Base-by-base conservation (phyloP, 1,284 basidiomycete genomes). In the Porogramme epimiltina region DNA sequence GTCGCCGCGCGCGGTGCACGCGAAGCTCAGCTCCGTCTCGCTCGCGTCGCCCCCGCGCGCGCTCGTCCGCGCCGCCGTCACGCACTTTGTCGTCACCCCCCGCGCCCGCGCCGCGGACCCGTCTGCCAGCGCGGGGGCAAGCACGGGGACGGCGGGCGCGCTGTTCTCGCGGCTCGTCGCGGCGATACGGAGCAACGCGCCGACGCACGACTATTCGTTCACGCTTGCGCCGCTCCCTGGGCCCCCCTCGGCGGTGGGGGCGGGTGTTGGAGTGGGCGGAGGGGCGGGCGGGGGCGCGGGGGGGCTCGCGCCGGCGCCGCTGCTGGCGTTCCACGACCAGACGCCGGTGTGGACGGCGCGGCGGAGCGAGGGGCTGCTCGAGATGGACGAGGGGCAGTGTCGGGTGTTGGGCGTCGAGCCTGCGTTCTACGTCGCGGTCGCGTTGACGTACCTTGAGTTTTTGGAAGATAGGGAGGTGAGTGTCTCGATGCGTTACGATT, bases 371-470 rank as follows among this genome's bases (percentile, higher is more conserved):
- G 89, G 89, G 1, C 48, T 82, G 24, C 65, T 91, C 24, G 85
- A 87, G 64, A 69, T 91, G 25, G 79, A 89, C 44, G 70, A 72
- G 48, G 70, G 70, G 3, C 79, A 85, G 56, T 80, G 82, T 48
- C 69, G 72, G n/a, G 66, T 76, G 31, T 63, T 89, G 24, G 89
- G 89, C 13, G 79, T 91, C 28, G 87, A 90, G 43, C 78, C 79
- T 15, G 83, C 82, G 51, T 91, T 92, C 64, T 92, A 88, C 83
- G 72, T 91, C 39, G 80, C 87, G 2, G 73, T 89, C 39, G 84
- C 82, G 0, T 66, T 91, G 62, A 84, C 85, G 1, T 92, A 90
- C 65, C 69, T 88, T 18, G 88, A 88, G 53, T 91, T 88, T 63
- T 63, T 91, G 58, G 79, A 81, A 59, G 89, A 91, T 55, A 75